Conservation (phyloP, 2,329 filamentous ascomycete genomes). For the Coccinonectria pachysandricola region DNA sequence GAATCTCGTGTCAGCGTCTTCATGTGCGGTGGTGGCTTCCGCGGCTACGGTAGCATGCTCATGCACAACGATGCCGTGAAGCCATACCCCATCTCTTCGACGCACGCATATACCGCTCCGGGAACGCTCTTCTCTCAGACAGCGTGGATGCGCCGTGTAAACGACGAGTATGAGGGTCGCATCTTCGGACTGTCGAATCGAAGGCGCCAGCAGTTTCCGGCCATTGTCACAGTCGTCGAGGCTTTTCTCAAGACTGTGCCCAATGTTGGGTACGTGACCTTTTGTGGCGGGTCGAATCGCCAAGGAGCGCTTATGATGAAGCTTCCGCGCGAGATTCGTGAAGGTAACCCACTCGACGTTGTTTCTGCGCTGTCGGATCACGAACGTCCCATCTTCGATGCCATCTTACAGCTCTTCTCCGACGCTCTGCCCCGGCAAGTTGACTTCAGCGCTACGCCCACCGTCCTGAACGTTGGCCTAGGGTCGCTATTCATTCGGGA, state of each 20-base stretch:
- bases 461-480: slow-evolving; percentile 32
- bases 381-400: slow-evolving; percentile 24
- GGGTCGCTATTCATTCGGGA: slow-evolving; percentile 35
- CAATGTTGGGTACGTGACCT: slow-evolving; percentile 61
- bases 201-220: slow-evolving; percentile 70
- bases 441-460: slow-evolving; percentile 27
- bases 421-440: slow-evolving; percentile 32
- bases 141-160: slow-evolving; percentile 39
- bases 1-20: slow-evolving; percentile 56
- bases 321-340: slow-evolving; percentile 48
- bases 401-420: slow-evolving; percentile 27
- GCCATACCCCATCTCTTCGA: slow-evolving; percentile 75
- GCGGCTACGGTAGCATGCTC: slow-evolving; percentile 82
- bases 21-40: slow-evolving; percentile 80
- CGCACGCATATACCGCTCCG: slow-evolving; percentile 65
- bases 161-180: slow-evolving; percentile 40
- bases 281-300: slow-evolving; percentile 79
- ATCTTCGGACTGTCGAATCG: slow-evolving; percentile 73
- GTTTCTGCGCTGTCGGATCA: slow-evolving; percentile 14
- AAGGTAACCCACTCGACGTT: slow-evolving; percentile 51
- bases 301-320: slow-evolving; percentile 73
- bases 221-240: slow-evolving; percentile 71
- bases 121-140: slow-evolving; percentile 49
- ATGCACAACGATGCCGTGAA: slow-evolving; percentile 65
- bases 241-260: slow-evolving; percentile 62